Evolutionary conservation across 2,329 filamentous ascomycete genomes (phyloP).

Genomic region (Bipolaris gigantea): DNA sequence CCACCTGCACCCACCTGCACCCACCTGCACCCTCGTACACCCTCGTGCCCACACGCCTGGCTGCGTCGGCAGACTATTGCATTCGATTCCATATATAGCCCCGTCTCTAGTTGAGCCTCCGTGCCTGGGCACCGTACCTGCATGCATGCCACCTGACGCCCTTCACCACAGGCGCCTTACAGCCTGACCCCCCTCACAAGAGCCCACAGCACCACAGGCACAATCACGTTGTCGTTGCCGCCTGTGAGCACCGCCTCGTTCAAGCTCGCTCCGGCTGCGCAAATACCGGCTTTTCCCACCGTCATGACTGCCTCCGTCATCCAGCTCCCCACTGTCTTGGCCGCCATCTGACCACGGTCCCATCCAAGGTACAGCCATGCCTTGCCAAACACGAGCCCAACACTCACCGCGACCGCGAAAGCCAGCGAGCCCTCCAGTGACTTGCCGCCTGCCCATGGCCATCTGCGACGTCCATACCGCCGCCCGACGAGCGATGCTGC

Average conservation of each 20-base stretch:
- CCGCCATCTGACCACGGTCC: conserved; percentile 36
- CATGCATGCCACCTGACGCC: conserved; percentile 12
- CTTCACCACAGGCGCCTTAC: conserved; percentile 10
- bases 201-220: conserved; percentile 90
- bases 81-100: not conserved
- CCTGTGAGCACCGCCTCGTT: conserved; percentile 95
- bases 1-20: too few relatives aligned
- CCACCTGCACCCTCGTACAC: too few relatives aligned
- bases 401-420: conserved; percentile 77
- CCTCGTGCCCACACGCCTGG: not conserved
- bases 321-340: conserved; percentile 49
- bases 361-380: conserved; percentile 79
- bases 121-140: conserved; percentile 8
- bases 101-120: not conserved
- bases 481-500: conserved; percentile 88
- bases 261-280: conserved; percentile 76
- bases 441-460: conserved; percentile 96
- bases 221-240: conserved; percentile 97
- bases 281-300: conserved; percentile 65
- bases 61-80: not conserved
- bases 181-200: conserved; percentile 75
- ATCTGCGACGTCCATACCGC: conserved; percentile 83
- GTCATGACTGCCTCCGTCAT: conserved; percentile 33
- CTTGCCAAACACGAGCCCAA: conserved; percentile 70
- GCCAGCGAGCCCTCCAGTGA: conserved; percentile 84